A percentile compares a stretch with the other conserved stretches of the same genome.
Conservation (phyloP, 306 rosid genomes). For the Prunus mongolica region DNA sequence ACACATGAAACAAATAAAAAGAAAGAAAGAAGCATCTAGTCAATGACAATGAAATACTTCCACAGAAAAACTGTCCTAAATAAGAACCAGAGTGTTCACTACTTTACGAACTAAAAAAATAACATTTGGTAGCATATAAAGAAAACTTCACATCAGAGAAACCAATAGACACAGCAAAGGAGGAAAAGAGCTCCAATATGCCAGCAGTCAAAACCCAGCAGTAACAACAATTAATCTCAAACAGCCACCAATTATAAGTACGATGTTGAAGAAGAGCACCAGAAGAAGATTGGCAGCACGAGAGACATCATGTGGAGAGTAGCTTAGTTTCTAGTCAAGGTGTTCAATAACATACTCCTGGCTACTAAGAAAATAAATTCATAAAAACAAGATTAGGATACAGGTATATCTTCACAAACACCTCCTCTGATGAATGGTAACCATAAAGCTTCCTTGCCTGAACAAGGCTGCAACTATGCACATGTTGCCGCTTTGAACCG, state of each 20-base stretch:
- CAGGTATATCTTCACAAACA: slow-evolving; percentile 86
- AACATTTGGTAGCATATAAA: not conserved
- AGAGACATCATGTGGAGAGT: slow-evolving; percentile 85
- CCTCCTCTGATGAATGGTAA: slow-evolving; percentile 79
- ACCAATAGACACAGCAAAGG: not conserved
- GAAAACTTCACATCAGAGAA: not conserved
- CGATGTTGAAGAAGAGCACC: slow-evolving; percentile 43
- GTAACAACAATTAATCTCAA: not conserved
- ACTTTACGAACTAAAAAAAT: not conserved
- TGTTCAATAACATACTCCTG: slow-evolving; percentile 12
- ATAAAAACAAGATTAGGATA: slow-evolving; percentile 43
- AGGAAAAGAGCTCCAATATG: not conserved
- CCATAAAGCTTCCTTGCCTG: slow-evolving; percentile 82
- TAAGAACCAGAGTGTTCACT: not conserved
- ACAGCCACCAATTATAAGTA: slow-evolving; percentile 8
- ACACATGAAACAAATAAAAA: not conserved
- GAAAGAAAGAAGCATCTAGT: not conserved
- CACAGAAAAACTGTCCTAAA: not conserved
- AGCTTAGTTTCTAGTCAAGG: slow-evolving; percentile 75
- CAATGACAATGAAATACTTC: not conserved
- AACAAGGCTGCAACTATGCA: slow-evolving; percentile 87
- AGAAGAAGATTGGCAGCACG: slow-evolving; percentile 86
- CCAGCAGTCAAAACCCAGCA: not conserved
- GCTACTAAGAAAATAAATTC: slow-evolving; percentile 15
- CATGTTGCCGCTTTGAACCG: slow-evolving; percentile 67